Percentiles rank a stretch among this genome's conserved stretches.
Evolutionary conservation across 163 green algal species (phyloP).

Genomic region (Prototheca wickerhamii): DNA sequence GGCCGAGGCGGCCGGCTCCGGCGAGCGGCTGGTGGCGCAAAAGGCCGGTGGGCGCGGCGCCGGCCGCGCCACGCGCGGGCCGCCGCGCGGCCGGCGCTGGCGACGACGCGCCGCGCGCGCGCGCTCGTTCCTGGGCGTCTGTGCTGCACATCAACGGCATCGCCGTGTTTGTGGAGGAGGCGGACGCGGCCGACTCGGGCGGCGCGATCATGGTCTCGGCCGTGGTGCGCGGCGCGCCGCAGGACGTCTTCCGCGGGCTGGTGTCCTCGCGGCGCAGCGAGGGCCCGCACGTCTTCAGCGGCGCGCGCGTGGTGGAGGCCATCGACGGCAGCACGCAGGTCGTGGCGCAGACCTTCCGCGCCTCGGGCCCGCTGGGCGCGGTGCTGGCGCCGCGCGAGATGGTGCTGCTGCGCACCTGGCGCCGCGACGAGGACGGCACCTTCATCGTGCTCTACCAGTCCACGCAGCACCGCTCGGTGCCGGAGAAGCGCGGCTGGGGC

Average conservation of each 20-base stretch:
- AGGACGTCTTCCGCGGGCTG: slow-evolving; percentile 24
- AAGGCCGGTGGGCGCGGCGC: too few species aligned
- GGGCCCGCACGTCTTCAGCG: slow-evolving; percentile 20
- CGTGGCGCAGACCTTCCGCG: slow-evolving; percentile 19
- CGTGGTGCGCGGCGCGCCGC: slow-evolving; percentile 22
- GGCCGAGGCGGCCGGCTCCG: background rate
- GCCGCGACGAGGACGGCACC: slow-evolving; percentile 39
- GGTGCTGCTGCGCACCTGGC: slow-evolving; percentile 37
- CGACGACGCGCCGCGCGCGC: background rate
- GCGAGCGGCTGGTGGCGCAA: too few species aligned
- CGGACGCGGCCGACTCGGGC: slow-evolving; percentile 16
- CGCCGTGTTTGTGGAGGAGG: slow-evolving; percentile 38
- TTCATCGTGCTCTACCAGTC: slow-evolving; percentile 38
- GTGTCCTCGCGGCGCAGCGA: slow-evolving; percentile 19
- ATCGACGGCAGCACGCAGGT: slow-evolving; percentile 24
- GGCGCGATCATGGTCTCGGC: slow-evolving; percentile 32
- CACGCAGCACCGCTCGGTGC: slow-evolving; percentile 7
- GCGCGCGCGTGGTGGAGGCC: slow-evolving; percentile 14
- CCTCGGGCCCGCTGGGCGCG: slow-evolving; percentile 8
- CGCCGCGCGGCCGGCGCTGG: too few species aligned
- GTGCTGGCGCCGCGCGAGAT: slow-evolving; percentile 27
- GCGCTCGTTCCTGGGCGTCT: slow-evolving; percentile 17
- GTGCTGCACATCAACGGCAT: slow-evolving; percentile 38
- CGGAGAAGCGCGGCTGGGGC: slow-evolving; percentile 5
- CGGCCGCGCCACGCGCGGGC: background rate